Evolutionary conservation across 352 stramenopile species (phyloP), one percentile per base, ranked within the genome.

Genomic region (Aphanomyces euteiches): DNA sequence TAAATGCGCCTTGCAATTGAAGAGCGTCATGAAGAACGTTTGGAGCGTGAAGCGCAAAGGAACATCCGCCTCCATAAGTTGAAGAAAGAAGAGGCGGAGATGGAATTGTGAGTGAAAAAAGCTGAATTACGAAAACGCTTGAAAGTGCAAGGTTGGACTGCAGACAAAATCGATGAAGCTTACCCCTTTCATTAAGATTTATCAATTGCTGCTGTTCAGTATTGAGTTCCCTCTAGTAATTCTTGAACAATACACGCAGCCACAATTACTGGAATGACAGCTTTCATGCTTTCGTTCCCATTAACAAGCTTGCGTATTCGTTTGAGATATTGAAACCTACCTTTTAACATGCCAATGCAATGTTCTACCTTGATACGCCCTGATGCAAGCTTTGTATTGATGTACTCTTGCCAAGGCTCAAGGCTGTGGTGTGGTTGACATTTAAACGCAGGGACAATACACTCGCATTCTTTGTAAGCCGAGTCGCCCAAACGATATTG

Each of bases 401-500:
- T 74, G 7, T 72, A 75, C 4, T 15, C 37, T 15, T 63, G 17
- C 15, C 69, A 13, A 15, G 39, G 64, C 41, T 77, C 56, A 2
- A 77, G 6, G 19, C 68, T 53, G 21, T 40, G 47, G 5, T 67
- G 60, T 13, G 69, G 56, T 0, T 54, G 39, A 21, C 72, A 73
- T 40, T 78, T 75, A 56, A 69, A 74, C 4, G 69, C 73, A 19
- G 73, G 66, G 38, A 75, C 67, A 67, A 77, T 75, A 34, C 60
- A 58, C 3, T 8, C 4, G 6, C 69, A 79, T 8, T 68, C 28
- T 56, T 73, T 61, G 28, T 75, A 82, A 1, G 77, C 77, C 0
- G 74, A 77, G 48, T 78, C 77, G 0, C 74, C 72, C 0, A 76
- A 57, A 5, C 78, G 17, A 63, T 79, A 80, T 45, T 79, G 7